Conservation (phyloP, 805 yeast species). For the Saccharomyces kudriavzevii region DNA sequence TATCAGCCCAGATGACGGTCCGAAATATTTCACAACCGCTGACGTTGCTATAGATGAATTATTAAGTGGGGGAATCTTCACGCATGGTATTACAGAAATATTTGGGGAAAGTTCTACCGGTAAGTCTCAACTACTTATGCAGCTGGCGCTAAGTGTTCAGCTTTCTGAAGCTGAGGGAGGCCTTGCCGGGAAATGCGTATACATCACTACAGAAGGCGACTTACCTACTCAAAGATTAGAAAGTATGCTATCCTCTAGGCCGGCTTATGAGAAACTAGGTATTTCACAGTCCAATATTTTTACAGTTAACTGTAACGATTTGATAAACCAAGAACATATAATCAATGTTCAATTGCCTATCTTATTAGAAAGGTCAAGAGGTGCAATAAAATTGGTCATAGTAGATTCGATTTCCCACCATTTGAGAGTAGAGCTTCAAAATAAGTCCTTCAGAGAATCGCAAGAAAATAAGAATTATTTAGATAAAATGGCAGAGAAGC, state of each 20-base stretch:
- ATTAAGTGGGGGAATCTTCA: constrained; percentile 49
- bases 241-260: constrained; percentile 36
- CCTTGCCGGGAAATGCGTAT: constrained; percentile 46
- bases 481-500: constrained; percentile 36
- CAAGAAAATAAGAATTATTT: constrained; percentile 38
- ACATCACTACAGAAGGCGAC: constrained; percentile 69
- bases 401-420: constrained; percentile 84
- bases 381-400: constrained; percentile 46
- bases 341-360: constrained; percentile 61
- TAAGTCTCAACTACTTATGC: constrained; percentile 72
- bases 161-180: constrained; percentile 42
- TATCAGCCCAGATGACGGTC: constrained; percentile 3
- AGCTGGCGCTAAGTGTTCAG: constrained; percentile 54
- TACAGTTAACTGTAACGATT: constrained; percentile 53
- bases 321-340: constrained; percentile 69
- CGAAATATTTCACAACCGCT: constrained; percentile 42
- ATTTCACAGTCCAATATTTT: constrained; percentile 37
- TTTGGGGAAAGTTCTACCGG: constrained; percentile 84
- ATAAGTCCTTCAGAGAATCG: constrained; percentile 31
- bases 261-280: constrained; percentile 27
- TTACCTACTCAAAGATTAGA: constrained; percentile 57
- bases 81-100: constrained; percentile 58
- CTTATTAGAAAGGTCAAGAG: constrained; percentile 34
- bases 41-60: constrained; percentile 41
- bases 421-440: constrained; percentile 51